Base-by-base conservation (phyloP, 371 early-diverging fungal genomes). In the Mucor piriformis region DNA sequence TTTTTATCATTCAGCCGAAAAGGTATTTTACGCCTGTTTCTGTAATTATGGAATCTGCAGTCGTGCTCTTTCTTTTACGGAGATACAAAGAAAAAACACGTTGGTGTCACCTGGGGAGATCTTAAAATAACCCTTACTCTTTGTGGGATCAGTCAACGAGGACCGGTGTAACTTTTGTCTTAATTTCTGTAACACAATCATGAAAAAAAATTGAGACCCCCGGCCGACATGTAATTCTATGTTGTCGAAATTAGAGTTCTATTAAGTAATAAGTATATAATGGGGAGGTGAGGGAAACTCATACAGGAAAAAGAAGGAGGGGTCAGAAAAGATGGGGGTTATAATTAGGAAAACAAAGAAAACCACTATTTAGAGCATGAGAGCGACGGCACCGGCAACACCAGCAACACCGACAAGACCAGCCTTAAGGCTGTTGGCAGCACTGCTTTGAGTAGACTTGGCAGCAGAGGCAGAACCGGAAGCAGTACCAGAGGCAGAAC, bases 351-450 rank as follows among this genome's bases (percentile, higher is more conserved):
- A 18, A 42, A 42, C 42, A 42, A 42, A 42, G 42, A 42, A 42
- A 42, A 18, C n/a, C 18, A 18, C 18, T 33, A 15, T 24, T 56
- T 57, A 66, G 29, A 61, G 51, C n/a, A 65, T 24, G n/a, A 69
- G 57, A 24, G 58, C 64, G 44, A 64, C 42, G 12, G 47, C 57
- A 57, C 53, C 54, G 44, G 54, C 64, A 57, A 69, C 37, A 57
- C 61, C 57, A 43, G 57, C 59, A 46, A 35, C 58, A 42, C 67
- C 63, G 35, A 56, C 43, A 13, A 66, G 16, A 57, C 70, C 63
- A 52, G 66, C 66, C 46, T 54, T 67, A 16, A 59, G 34, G 42
- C 21, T 33, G 16, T 46, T 21, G 15, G 65, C 60, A 46, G 46
- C 46, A 46, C 25, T 46, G 3, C 3, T 6, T 6, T 24, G 34